Base-by-base conservation (phyloP, 2,329 filamentous ascomycete genomes). In the Aureobasidium leucospermi region DNA sequence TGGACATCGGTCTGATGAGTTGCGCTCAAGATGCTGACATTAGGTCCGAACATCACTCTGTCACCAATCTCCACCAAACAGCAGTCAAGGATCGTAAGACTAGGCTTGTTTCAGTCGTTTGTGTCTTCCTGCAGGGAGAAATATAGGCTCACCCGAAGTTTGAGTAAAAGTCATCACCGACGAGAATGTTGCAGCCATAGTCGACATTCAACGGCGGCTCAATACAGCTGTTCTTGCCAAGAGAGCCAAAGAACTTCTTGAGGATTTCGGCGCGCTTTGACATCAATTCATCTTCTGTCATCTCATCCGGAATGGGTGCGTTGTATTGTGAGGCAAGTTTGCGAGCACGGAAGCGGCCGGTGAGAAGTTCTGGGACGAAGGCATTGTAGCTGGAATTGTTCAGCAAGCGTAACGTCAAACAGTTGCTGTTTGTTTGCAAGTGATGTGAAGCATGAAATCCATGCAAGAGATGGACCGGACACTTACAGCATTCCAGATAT, bases 111-210 rank as follows among this genome's bases (percentile, higher is more conserved):
- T 57, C 34, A 57, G 19, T 23, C 23, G 2, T 23, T 3, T 29
- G 3, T 1, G 29, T 16, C 31, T 3, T 9, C 11, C 32, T 29
- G 10, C 19, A 41, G 28, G 4, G 13, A 29, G 10, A 4, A 4
- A 16, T 13, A 13, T 10, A 34, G 5, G 15, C 57, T n/a, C 10
- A 62, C 49, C 81, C 81, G 69, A 83, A 84, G 65, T 85, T 85
- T 46, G 83, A 77, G 65, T 87, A 89, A 67, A 86, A 86, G n/a
- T 78, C 74, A 43, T 81, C 75, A 7, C 85, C 85, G 0, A 87
- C 74, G 6, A 73, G 77, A 63, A 87, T 80, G 65, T 88, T 88
- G 68, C 81, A 82, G 1, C 85, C 85, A 61, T 88, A 87, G 67
- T 88, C 85, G 36, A 86, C 76, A 41, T 75, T 76, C 59, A 88